phyloP scores from a whole-genome alignment of 257 asterid species.

The Ilex aquifolium region DNA sequence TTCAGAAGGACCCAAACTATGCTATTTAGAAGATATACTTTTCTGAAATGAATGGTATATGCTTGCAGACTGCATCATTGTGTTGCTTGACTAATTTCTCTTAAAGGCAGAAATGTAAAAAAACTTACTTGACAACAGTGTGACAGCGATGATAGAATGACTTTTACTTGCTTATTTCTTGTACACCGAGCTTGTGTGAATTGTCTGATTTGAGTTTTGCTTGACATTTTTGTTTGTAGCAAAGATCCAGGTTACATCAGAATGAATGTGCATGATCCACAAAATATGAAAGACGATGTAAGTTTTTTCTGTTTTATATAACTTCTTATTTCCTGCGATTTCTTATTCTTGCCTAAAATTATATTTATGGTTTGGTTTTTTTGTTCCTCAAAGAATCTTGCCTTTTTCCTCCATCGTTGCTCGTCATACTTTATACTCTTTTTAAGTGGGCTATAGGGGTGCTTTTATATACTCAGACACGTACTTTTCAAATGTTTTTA shows the following conservation, averaged over 20 bases:
- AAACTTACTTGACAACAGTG: no score
- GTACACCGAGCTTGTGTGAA: neutral
- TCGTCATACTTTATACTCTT: neutral
- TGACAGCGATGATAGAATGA: no score
- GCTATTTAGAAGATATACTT: no score
- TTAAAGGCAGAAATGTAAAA: no score
- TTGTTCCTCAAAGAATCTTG: neutral
- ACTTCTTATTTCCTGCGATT: conserved; percentile 3
- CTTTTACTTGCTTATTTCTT: no score
- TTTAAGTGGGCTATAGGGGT: neutral
- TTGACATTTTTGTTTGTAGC: conserved; percentile 41
- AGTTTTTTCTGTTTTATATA: conserved; percentile 17
- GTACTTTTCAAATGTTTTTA: neutral
- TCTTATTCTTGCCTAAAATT: no score
- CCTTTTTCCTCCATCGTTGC: conserved; percentile 5
- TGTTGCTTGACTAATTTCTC: no score
- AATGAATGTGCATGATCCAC: conserved; percentile 51
- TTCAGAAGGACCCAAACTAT: no score
- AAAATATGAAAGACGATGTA: conserved; percentile 83
- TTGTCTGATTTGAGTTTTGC: conserved; percentile 10
- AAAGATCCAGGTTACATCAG: conserved; percentile 94
- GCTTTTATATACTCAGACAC: neutral
- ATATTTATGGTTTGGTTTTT: neutral
- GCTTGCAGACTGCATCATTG: no score
- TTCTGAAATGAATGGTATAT: no score